Evolutionary conservation across 352 stramenopile species (phyloP), one percentile per base, ranked within the genome.

Genomic region (Globisporangium cederbergense): DNA sequence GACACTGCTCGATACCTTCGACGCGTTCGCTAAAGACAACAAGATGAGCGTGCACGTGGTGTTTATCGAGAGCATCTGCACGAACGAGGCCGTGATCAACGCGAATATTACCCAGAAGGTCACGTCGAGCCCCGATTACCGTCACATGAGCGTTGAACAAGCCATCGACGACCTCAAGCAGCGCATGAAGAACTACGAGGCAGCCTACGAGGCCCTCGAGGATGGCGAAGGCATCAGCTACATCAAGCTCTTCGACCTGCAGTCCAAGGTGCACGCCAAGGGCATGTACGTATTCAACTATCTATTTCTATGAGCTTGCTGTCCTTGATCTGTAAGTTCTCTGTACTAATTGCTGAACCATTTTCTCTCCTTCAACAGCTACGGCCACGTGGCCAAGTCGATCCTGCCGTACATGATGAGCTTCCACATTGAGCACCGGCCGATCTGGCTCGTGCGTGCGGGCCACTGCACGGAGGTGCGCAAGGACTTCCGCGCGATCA

Each of bases 341-440:
- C 49, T 54, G 49, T n/a, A 60, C 51, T 57, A 36, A 57, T 40
- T 22, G 28, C 16, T 10, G 8, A 49, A 11, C 1, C 3, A 47
- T 28, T 52, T 51, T 8, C 22, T 42, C 34, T 1, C 42, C 8
- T 2, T n/a, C 3, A 40, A 3, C 28, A 84, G 77, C 52, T 89
- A 93, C 51, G 90, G 90, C 9, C 90, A 96, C 57, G 81, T 97
- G 42, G 88, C 90, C 68, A 97, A 95, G 75, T 96, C 89, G 30
- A 93, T 97, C n/a, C 66, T 95, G 64, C 90, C 88, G 16, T 97
- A 97, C 70, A 93, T 97, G 83, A 95, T 92, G 85, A 98, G 96
- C 74, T 96, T 98, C 61, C 94, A 98, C 80, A 97, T 98, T 66
- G 79, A 90, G 56, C 92, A 96, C 45, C 88, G 94, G 0, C 89